Evolutionary conservation across 2,329 filamentous ascomycete species (phyloP), one percentile per base, ranked within the genome.

Genomic region (Penicillium freii): DNA sequence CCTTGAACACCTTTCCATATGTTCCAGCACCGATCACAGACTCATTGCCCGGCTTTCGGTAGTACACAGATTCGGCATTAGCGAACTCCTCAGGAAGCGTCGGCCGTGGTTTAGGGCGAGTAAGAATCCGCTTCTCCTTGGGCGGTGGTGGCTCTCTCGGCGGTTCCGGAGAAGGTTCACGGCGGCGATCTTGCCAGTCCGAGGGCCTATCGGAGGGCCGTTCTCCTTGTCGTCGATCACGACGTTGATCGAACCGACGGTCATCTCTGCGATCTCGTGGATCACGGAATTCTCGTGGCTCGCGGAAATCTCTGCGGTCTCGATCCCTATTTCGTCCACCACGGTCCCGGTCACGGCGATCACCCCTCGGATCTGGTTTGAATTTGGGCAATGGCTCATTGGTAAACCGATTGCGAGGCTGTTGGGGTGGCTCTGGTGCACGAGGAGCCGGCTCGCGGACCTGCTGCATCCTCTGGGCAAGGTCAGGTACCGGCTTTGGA

Each of bases 1-100:
- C 94, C 69, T 94, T 94, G 75, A 96, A 91, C n/a, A 97, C 94
- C 77, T 97, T 92, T 62, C 88, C 94, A 68, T 97, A 97, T 0
- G 93, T 97, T 11, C 93, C 93, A 43, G 93, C 96, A 17, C 93
- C 93, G 21, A 97, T 89, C 0, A 97, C 93, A 0, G 93, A 97
- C 72, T 96, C 93, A 66, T 97, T 96, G n/a, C 93, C 93, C 1
- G 92, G 92, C 71, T 97, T 97, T 62, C 93, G 84, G 77, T 89
- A 96, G 75, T 95, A 97, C 4, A 97, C 92, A 0, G 92, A 97
- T 45, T 93, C 89, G 0, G 92, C 96, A 6, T 82, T 79, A 11
- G 86, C 85, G 66, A 93, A 84, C 33, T 96, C 90, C 25, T 86
- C 78, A 0, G 87, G 78, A 1, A 97, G 77, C 5, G 80, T 83